These are phyloP conservation scores for Melastoma candidum DNA, from an alignment of 441 rosid genomes.

Conservation along the genomic window DNA sequence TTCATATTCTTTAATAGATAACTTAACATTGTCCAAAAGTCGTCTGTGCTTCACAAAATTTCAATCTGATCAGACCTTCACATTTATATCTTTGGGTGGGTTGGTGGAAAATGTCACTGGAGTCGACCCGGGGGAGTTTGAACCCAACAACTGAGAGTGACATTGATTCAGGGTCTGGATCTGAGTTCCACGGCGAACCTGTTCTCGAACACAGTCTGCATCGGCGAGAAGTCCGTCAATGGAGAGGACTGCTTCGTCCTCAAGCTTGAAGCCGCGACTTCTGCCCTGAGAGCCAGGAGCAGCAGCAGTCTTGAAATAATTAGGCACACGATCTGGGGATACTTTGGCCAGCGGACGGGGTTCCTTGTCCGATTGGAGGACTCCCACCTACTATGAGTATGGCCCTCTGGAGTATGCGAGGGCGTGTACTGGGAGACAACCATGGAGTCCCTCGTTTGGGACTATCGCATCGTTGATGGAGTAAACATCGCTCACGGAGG, in stretches of 20 bases:
- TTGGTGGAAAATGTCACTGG: background rate
- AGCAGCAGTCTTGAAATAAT: slow-evolving; percentile 45
- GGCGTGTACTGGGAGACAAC: slow-evolving; percentile 80
- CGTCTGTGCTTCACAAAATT: too few species aligned
- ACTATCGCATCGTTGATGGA: slow-evolving; percentile 66
- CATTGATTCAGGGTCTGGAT: slow-evolving; percentile 63
- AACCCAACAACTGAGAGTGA: background rate
- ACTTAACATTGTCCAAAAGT: too few species aligned
- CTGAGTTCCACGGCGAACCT: slow-evolving; percentile 74
- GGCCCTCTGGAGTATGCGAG: slow-evolving; percentile 25
- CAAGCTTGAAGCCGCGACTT: slow-evolving; percentile 39
- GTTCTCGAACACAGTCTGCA: slow-evolving; percentile 49
- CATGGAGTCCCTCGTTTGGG: slow-evolving; percentile 68
- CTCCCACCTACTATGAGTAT: slow-evolving; percentile 62
- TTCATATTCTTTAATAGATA: too few species aligned
- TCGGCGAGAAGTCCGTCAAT: slow-evolving; percentile 40
- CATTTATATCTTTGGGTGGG: background rate
- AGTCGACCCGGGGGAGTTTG: too few species aligned
- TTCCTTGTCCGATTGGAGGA: slow-evolving; percentile 65
- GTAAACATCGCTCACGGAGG: slow-evolving; percentile 74
- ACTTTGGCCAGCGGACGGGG: slow-evolving; percentile 85
- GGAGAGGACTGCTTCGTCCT: slow-evolving; percentile 49
- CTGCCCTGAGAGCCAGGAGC: slow-evolving; percentile 42
- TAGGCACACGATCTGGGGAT: slow-evolving; percentile 65
- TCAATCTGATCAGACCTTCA: too few species aligned